Percentiles rank a stretch among this genome's conserved stretches.
Evolutionary conservation across 2,329 filamentous ascomycete genomes (phyloP).

Genomic region (Botrytis pseudocinerea): DNA sequence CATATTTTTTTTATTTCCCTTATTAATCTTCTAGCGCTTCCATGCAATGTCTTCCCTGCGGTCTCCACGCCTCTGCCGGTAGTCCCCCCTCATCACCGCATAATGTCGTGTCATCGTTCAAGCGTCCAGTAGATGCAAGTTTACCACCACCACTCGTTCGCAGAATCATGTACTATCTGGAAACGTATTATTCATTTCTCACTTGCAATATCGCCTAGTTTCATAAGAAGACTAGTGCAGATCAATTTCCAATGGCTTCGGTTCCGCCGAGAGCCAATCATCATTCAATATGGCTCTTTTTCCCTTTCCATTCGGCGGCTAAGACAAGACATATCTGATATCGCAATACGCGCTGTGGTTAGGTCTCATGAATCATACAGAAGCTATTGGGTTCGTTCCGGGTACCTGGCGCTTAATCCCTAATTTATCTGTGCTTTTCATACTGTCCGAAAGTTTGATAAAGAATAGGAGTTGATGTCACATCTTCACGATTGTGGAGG

Average conservation of each 20-base stretch:
- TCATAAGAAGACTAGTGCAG: not conserved
- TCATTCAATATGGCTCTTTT: not conserved
- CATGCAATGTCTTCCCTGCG: constrained; percentile 12
- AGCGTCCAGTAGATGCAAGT: constrained; percentile 9
- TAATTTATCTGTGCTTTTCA: constrained; percentile 9
- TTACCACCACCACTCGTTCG: constrained; percentile 21
- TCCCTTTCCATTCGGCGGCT: constrained; percentile 13
- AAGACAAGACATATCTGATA: not conserved
- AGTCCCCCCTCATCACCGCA: constrained; percentile 19
- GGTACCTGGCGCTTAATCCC: constrained; percentile 22
- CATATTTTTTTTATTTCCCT: constrained; percentile 12
- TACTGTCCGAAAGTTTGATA: not conserved
- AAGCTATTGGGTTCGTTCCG: constrained; percentile 5
- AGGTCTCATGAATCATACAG: constrained; percentile 7
- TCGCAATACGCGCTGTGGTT: constrained; percentile 13
- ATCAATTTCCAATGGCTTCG: not conserved
- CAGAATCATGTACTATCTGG: constrained; percentile 12
- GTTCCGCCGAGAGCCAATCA: constrained; percentile 16
- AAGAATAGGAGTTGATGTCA: constrained; percentile 4
- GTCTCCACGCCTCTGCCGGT: constrained; percentile 19
- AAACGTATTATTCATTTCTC: constrained; percentile 12
- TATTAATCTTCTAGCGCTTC: constrained; percentile 23
- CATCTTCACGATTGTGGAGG: not conserved
- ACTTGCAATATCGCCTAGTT: constrained; percentile 1
- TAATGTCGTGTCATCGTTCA: constrained; percentile 22